Conservation (phyloP, 148 eudicot species). For the Fagopyrum homotropicum region DNA sequence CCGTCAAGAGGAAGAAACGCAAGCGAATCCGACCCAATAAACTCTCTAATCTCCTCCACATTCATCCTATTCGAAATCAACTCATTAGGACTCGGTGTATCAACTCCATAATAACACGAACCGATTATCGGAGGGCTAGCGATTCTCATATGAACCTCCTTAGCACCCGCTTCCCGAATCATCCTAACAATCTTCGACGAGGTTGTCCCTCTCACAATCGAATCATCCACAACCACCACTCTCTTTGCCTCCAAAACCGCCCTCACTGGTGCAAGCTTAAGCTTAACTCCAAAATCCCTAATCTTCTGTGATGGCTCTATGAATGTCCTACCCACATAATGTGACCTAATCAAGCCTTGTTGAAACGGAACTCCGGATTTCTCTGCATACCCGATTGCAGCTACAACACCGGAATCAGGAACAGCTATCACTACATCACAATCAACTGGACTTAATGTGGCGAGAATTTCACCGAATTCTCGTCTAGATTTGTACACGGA, state of each 20-base stretch:
- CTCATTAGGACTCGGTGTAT: conserved; percentile 49
- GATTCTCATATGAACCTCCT: conserved; percentile 33
- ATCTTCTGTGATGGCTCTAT: conserved; percentile 86
- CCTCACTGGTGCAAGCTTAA: conserved; percentile 59
- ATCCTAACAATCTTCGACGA: conserved; percentile 52
- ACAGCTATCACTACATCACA: conserved; percentile 50
- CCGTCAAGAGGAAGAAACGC: conserved; percentile 39
- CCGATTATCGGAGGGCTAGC: conserved; percentile 32
- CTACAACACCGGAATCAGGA: conserved; percentile 15
- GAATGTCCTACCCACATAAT: conserved; percentile 56
- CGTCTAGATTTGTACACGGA: conserved; percentile 37
- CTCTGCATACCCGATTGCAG: conserved; percentile 62
- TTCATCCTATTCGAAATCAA: conserved; percentile 55
- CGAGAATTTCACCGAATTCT: conserved; percentile 38
- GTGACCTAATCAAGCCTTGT: conserved; percentile 58
- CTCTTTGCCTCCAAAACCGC: conserved; percentile 47
- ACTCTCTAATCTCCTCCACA: conserved; percentile 19
- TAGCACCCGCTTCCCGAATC: conserved; percentile 43
- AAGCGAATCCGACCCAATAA: conserved; percentile 36
- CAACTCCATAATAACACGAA: conserved; percentile 60
- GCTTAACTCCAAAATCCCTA: conserved; percentile 72
- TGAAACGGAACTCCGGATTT: conserved; percentile 64
- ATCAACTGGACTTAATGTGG: conserved; percentile 31
- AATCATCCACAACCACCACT: conserved; percentile 63
- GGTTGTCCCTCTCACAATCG: conserved; percentile 58